phyloP scores from a whole-genome alignment of 2,329 filamentous ascomycete genomes.

The Fusarium dlaminii region DNA sequence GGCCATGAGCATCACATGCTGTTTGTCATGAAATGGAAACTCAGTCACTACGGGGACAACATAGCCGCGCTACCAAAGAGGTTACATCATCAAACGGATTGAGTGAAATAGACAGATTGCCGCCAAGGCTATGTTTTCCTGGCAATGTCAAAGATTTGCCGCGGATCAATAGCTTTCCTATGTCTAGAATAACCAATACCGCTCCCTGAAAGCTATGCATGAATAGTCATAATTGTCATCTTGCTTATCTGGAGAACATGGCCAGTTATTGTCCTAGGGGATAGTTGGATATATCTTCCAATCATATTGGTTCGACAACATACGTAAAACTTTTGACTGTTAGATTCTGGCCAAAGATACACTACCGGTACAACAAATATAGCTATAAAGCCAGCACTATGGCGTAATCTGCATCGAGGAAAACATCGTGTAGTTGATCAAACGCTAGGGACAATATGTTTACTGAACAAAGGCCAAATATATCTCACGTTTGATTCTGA shows the following conservation, averaged over 20 bases:
- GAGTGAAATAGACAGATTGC: too few species aligned
- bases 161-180: too few species aligned
- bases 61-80: background rate
- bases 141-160: too few species aligned
- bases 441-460: background rate
- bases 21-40: too few species aligned
- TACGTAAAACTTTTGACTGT: background rate
- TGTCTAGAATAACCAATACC: fast-evolving
- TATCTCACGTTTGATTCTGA: too few species aligned
- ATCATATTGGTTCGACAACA: fast-evolving
- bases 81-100: background rate
- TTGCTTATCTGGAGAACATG: background rate
- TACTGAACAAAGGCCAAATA: too few species aligned
- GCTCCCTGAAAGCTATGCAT: background rate
- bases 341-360: background rate
- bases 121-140: fast-evolving
- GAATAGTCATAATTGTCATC: background rate
- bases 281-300: too few species aligned
- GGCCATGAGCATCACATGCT: background rate
- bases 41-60: fast-evolving
- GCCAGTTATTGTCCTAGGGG: background rate
- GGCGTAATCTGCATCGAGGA: background rate
- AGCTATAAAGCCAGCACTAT: too few species aligned
- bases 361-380: too few species aligned
- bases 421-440: background rate